Base-by-base conservation (phyloP, 1,284 basidiomycete genomes). In the Meira miltonrushii region DNA sequence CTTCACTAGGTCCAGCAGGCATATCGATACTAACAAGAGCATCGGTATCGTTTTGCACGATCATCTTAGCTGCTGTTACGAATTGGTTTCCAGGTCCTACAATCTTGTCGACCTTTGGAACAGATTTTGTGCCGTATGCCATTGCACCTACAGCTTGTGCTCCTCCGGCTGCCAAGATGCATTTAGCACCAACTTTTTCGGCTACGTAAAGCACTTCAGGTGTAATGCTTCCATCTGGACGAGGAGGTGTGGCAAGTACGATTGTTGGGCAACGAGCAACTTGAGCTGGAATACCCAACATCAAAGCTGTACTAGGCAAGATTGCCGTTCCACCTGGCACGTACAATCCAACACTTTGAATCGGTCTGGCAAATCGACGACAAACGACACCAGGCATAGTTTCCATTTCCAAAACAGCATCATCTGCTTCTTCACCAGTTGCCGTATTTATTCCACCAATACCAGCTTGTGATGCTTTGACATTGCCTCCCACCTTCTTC, bases 11-110 rank as follows among this genome's bases (percentile, higher is more conserved):
- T 7, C 95, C 95, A 21, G 95, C 95, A 40, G 95, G 95, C 92
- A 98, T 98, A 80, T 99, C 95, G 75, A 98, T 99, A 19, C 90
- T 88, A 10, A 97, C 92, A 61, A 93, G 81, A 5, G 95, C 94
- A 74, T 93, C 89, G n/a, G 92, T 92, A 78, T 98, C 95, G 79
- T 96, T 96, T 80, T 96, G 93, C 19, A 97, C 92, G 63, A 96
- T 68, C 95, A 98, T 96, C 83, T 99, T 99, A 59, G 94, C 94
- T 0, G 95, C 95, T 0, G 94, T 98, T 25, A 99, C 95, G 88
- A 94, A 99, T 79, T 98, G 95, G 79, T 98, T 98, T 23, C 95
- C 95, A 2, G 95, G 95, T 17, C 95, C 95, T 72, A 96, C 95
- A 69, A 98, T 94, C 65, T 80, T 99, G 83, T 98, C 95, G 15